Evolutionary conservation across 2,329 filamentous ascomycete species (phyloP).

Genomic region (Erysiphe pisi): DNA sequence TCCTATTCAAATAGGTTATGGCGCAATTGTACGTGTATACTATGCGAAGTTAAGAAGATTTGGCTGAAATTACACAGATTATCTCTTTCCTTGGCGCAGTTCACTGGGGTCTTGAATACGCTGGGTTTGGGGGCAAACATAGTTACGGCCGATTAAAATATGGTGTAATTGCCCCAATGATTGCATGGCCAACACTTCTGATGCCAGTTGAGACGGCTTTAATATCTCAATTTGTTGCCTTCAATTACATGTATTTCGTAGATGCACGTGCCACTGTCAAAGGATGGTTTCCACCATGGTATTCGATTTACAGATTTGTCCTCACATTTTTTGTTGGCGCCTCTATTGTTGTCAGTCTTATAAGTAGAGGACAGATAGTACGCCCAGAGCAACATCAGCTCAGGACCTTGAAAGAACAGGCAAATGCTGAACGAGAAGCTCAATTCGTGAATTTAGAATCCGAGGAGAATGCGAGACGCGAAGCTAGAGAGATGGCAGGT

Average conservation of each 20-base stretch:
- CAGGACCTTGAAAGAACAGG: background rate
- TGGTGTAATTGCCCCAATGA: constrained; percentile 64
- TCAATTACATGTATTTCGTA: constrained; percentile 74
- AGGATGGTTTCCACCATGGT: constrained; percentile 79
- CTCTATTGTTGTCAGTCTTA: constrained; percentile 67
- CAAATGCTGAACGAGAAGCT: background rate
- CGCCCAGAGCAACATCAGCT: background rate
- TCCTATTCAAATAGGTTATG: constrained; percentile 81
- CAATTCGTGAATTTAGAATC: background rate
- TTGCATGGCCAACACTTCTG: constrained; percentile 83
- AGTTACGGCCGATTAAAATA: constrained; percentile 74
- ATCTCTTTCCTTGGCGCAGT: constrained; percentile 89
- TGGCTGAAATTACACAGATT: constrained; percentile 45
- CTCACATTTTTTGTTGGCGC: constrained; percentile 80
- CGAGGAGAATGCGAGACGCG: background rate
- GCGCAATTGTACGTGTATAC: constrained; percentile 55
- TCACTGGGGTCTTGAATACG: constrained; percentile 86
- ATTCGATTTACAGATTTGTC: constrained; percentile 79
- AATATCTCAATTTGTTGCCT: constrained; percentile 74
- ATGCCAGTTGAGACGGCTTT: constrained; percentile 76
- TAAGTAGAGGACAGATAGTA: constrained; percentile 64
- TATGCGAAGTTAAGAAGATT: background rate
- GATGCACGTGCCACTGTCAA: constrained; percentile 61
- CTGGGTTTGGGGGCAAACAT: constrained; percentile 53
- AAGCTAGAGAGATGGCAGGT: background rate